Conservation (phyloP, 805 yeast species). For the Blastobotrys mokoenaii region DNA sequence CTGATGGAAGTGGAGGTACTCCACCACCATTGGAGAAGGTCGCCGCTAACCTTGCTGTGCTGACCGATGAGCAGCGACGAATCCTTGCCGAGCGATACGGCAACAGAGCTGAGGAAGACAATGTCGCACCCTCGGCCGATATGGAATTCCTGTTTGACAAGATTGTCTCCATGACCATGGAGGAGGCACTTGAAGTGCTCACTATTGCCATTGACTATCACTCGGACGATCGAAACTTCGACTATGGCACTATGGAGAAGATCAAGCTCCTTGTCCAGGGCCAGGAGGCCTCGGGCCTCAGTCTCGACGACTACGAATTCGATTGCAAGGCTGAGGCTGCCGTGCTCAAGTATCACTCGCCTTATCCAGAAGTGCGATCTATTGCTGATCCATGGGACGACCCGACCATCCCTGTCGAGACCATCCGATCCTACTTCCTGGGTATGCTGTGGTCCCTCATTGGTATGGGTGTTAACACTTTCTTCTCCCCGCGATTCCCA, state of each 20-base stretch:
- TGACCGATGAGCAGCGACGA: background rate
- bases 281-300: constrained; percentile 7
- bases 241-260: constrained; percentile 31
- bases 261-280: constrained; percentile 20
- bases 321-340: constrained; percentile 36
- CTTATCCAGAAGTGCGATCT: constrained; percentile 52
- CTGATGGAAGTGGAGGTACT: too few relatives aligned
- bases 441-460: constrained; percentile 30
- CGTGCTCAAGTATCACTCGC: constrained; percentile 35
- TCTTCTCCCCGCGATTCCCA: constrained; percentile 52
- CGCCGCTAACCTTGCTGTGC: background rate
- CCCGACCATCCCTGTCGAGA: constrained; percentile 36
- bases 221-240: constrained; percentile 41
- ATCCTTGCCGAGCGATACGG: constrained; percentile 1
- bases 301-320: constrained; percentile 15
- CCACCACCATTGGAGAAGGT: too few relatives aligned
- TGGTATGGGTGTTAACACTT: constrained; percentile 50
- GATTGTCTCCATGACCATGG: constrained; percentile 23
- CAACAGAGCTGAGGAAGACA: constrained; percentile 9
- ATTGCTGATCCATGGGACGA: constrained; percentile 46
- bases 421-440: constrained; percentile 38
- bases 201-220: constrained; percentile 36
- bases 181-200: constrained; percentile 36
- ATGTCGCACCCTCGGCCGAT: constrained; percentile 13
- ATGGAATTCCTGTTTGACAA: constrained; percentile 15